These are phyloP conservation scores for Oxytropis ochrocephala DNA, from an alignment of 306 rosid species.

Conservation along the genomic window DNA sequence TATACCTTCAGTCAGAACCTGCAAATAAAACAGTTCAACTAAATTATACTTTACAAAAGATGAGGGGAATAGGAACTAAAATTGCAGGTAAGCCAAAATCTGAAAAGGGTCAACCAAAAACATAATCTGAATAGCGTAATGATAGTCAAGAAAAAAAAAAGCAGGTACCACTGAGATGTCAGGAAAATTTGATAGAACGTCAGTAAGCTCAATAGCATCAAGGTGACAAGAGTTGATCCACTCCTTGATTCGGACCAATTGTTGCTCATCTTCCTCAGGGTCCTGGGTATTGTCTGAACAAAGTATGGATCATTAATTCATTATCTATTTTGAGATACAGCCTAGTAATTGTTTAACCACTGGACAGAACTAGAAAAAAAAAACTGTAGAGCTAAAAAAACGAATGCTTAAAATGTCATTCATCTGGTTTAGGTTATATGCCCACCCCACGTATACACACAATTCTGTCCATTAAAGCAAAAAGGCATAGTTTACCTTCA, in stretches of 20 bases:
- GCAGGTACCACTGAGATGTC: constrained; percentile 75
- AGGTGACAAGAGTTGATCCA: constrained; percentile 61
- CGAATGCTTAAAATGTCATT: background rate
- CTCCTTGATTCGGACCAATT: constrained; percentile 61
- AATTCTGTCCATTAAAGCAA: background rate
- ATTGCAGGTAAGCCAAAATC: background rate
- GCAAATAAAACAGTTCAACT: constrained; percentile 30
- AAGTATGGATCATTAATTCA: constrained; percentile 1
- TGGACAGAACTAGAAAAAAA: background rate
- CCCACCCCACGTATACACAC: background rate
- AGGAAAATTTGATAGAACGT: constrained; percentile 75
- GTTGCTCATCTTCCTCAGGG: constrained; percentile 73
- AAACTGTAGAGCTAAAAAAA: background rate
- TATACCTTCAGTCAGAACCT: constrained; percentile 82
- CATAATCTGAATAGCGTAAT: background rate
- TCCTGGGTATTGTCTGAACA: constrained; percentile 73
- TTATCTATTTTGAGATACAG: background rate
- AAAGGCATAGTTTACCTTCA: constrained; percentile 50
- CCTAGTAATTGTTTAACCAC: background rate
- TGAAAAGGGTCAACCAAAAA: background rate
- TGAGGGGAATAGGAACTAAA: constrained; percentile 3
- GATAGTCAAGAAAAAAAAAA: background rate
- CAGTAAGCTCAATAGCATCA: constrained; percentile 62
- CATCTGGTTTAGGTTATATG: background rate
- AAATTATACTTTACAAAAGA: constrained; percentile 9